Base-by-base conservation (phyloP, 768 basidiomycete species). In the Termitomyces sp. region DNA sequence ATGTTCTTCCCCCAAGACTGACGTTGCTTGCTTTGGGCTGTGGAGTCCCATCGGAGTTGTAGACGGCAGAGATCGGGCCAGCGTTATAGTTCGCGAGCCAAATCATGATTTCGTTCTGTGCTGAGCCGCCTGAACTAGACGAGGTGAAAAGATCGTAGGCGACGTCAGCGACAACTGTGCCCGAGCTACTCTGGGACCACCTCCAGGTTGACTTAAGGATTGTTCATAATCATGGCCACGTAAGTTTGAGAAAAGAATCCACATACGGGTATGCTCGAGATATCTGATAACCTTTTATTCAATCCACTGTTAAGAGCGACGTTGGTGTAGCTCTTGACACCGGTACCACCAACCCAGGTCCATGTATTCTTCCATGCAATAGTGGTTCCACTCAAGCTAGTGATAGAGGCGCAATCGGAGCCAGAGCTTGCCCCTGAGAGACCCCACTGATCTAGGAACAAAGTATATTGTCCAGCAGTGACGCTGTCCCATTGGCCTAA, bases 111-210 rank as follows among this genome's bases (percentile, higher is more conserved):
- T 78, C 77, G 54, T 77, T 77, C 29, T 68, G 71, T 52, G 76
- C 76, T 38, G 74, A 67, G 32, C 85, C 85, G 1, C 79, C 79
- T 35, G 81, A 41, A 5, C 71, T 71, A 58, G 63, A 63, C 2
- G 85, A 80, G 0, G 85, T 87, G 74, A 88, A 89, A 1, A 87
- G 58, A 59, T 88, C 86, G 57, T 77, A 88, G 6, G 85, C 82
- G 27, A 85, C 75, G 55, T 87, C 76, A 0, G 81, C 77, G 25
- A 82, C 78, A 56, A 82, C 68, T 1, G 65, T 66, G 5, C 72
- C 77, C 5, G 73, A 69, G 11, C 66, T 68, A 14, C 62, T 62
- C 57, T 83, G 81, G 5, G 75, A 75, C 86, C 86, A 87, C 1
- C 67, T 54, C 86, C 86, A 88, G 0, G 65, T 70, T 32, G 81